phyloP scores from a whole-genome alignment of 73 alveolate species.

The Paramecium tetraurelia region DNA sequence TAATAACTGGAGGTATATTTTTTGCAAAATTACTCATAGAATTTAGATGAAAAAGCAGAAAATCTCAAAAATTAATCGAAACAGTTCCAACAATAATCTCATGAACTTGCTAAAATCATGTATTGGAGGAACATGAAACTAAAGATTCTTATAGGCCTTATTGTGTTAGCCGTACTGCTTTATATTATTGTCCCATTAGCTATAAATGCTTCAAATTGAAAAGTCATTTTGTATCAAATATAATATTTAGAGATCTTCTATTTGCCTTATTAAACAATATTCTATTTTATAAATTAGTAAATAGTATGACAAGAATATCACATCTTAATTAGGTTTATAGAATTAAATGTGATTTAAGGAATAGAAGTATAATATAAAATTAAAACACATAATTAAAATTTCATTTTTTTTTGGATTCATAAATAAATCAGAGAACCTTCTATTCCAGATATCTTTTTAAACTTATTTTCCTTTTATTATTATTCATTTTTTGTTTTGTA shows the following conservation, averaged over 20 bases:
- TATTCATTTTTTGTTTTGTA: background rate
- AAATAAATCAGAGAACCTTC: background rate
- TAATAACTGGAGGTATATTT: background rate
- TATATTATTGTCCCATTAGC: constrained; percentile 40
- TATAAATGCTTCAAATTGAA: constrained; percentile 12
- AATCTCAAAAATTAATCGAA: background rate
- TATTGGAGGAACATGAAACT: constrained; percentile 47
- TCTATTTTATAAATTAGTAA: no score
- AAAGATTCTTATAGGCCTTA: constrained; percentile 11
- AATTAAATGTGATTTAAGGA: background rate
- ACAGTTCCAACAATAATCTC: background rate
- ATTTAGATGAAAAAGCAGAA: constrained; percentile 36
- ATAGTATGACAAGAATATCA: background rate
- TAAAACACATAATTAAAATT: background rate
- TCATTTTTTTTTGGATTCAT: background rate
- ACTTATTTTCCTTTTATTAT: background rate
- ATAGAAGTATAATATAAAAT: no score
- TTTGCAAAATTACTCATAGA: background rate
- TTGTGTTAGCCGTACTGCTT: constrained; percentile 24
- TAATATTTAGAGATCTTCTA: background rate
- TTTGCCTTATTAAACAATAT: background rate
- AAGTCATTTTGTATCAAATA: background rate
- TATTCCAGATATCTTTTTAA: background rate
- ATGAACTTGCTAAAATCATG: constrained; percentile 34
- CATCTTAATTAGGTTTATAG: background rate